These are phyloP conservation scores for Ascocoryne sarcoides DNA, from an alignment of 2,329 filamentous ascomycete species.

Conservation along the genomic window DNA sequence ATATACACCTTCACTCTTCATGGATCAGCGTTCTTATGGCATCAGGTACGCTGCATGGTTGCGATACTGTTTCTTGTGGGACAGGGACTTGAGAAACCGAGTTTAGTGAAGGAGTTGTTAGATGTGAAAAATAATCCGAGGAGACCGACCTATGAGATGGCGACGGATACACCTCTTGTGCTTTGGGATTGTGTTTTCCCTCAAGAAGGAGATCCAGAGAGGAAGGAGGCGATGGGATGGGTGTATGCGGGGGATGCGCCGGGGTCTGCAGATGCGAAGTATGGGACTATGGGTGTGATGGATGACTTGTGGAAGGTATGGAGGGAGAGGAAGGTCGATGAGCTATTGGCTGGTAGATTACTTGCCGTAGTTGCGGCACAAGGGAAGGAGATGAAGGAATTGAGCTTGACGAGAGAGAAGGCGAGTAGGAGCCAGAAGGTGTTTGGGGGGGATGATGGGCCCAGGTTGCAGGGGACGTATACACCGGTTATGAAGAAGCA, in stretches of 20 bases:
- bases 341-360: slow-evolving; percentile 68
- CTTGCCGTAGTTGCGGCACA: slow-evolving; percentile 51
- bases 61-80: slow-evolving; percentile 85
- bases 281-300: slow-evolving; percentile 56
- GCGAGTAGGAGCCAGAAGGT: slow-evolving; percentile 27
- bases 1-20: slow-evolving; percentile 84
- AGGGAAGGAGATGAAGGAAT: slow-evolving; percentile 20
- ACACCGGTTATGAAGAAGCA: slow-evolving; percentile 44
- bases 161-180: slow-evolving; percentile 79
- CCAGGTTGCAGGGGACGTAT: slow-evolving; percentile 44
- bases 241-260: slow-evolving; percentile 64
- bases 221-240: slow-evolving; percentile 64
- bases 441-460: slow-evolving; percentile 49
- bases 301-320: slow-evolving; percentile 75
- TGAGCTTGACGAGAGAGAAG: slow-evolving; percentile 22
- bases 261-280: slow-evolving; percentile 46
- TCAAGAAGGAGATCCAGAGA: slow-evolving; percentile 31
- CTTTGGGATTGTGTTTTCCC: slow-evolving; percentile 96
- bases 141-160: slow-evolving; percentile 85
- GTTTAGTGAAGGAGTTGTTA: slow-evolving; percentile 64
- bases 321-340: slow-evolving; percentile 81
- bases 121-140: slow-evolving; percentile 62
- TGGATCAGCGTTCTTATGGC: slow-evolving; percentile 92
- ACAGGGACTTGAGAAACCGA: slow-evolving; percentile 73
- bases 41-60: slow-evolving; percentile 95